Evolutionary conservation across 139 green algal species (phyloP).

Genomic region (Chlamydomonas incerta): DNA sequence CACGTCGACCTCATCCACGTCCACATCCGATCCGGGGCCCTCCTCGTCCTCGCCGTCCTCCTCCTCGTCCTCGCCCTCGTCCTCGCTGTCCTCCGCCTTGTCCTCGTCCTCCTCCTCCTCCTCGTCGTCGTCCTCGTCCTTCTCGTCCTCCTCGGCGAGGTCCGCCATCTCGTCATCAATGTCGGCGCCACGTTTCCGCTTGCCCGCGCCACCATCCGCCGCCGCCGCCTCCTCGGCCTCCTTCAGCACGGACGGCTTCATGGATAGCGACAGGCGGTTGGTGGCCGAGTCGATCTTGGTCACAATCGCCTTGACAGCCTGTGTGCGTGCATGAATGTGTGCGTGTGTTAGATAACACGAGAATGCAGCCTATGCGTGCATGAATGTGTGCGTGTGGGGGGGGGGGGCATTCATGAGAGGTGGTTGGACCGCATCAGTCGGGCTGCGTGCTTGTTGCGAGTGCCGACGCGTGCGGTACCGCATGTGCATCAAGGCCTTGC

Average conservation of each 20-base stretch:
- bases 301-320: constrained; percentile 80
- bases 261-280: constrained; percentile 72
- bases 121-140: constrained; percentile 51
- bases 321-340: no score
- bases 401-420: no score
- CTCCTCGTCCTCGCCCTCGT: constrained; percentile 57
- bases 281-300: constrained; percentile 70
- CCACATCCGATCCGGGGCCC: constrained; percentile 42
- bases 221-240: constrained; percentile 49
- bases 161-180: constrained; percentile 64
- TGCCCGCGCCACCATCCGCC: constrained; percentile 29
- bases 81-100: not conserved
- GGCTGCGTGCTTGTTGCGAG: no score
- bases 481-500: no score
- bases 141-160: constrained; percentile 53
- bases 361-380: no score
- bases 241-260: constrained; percentile 77
- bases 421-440: no score
- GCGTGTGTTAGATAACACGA: no score
- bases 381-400: no score
- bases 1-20: constrained; percentile 53
- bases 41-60: constrained; percentile 53
- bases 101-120: constrained; percentile 30
- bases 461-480: no score
- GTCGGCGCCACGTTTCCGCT: constrained; percentile 36